Base-by-base conservation (phyloP, 176 grass and related monocot genomes). In the Oryza officinalis region DNA sequence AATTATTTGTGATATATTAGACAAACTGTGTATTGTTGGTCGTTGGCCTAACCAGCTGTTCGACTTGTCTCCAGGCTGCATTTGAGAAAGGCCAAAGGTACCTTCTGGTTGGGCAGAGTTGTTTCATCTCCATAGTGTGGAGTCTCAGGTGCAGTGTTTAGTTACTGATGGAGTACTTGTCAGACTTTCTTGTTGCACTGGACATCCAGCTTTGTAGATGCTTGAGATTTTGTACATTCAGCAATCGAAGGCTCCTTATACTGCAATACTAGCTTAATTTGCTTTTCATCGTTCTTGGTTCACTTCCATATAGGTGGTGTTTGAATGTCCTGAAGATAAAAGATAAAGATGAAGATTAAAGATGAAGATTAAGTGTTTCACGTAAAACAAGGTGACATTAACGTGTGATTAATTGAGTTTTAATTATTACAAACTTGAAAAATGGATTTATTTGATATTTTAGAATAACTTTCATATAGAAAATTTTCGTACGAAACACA, bases 171-270 rank as follows among this genome's bases (percentile, higher is more conserved):
- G 11, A 50, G 31, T 69, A 23, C 81, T 38, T 18, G 13, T 67
- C 67, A 50, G 69, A 31, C 54, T 14, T 52, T 67, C 44, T 35
- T 35, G 72, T 37, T 83, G 60, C 10, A 68, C 63, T 49, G 17
- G 20, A 60, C 8, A 59, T 38, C 28, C 79, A 12, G n/a, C 31
- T 71, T 45, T 78, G 15, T 69, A 77, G 79, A 67, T 59, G 63
- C 31, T 67, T 40, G 32, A 75, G 28, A 59, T 61, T 61, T 61
- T 61, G 57, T 25, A 61, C 57, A 61, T 61, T 61, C n/a, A 61
- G n/a, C 57, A 61, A 61, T 61, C 57, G 57, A 57, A 57, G n/a
- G 57, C 57, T 61, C 57, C 57, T 61, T 20, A 1, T 61, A n/a
- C 57, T 61, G 3, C 57, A 61, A 61, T 25, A 25, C 57, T 61